phyloP scores from a whole-genome alignment of 2,329 filamentous ascomycete genomes.

The Talaromyces sp. region DNA sequence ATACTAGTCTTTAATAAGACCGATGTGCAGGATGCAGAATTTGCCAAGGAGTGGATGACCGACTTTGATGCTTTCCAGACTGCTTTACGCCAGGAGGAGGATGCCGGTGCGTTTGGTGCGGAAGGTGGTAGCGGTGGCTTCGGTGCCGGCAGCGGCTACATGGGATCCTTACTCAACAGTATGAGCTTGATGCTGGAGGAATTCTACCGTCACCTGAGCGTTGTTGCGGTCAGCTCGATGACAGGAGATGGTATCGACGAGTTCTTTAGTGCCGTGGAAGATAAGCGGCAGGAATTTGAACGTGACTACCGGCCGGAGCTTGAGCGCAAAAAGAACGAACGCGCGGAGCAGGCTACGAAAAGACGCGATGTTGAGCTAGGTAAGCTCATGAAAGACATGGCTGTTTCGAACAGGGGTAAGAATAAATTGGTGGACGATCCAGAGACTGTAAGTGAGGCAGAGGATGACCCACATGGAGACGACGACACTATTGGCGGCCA shows the following conservation, averaged over 20 bases:
- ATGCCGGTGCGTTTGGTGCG: constrained; percentile 69
- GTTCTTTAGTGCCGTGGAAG: constrained; percentile 84
- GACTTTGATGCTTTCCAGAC: constrained; percentile 95
- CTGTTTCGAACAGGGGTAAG: constrained; percentile 46
- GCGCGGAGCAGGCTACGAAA: constrained; percentile 69
- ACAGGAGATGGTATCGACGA: constrained; percentile 87
- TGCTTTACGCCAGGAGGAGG: constrained; percentile 76
- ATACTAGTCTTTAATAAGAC: constrained; percentile 99
- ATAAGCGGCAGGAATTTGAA: constrained; percentile 84
- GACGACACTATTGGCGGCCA: constrained; percentile 42
- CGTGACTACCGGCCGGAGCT: constrained; percentile 89
- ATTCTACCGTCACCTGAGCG: constrained; percentile 89
- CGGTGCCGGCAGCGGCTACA: constrained; percentile 81
- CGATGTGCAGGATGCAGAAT: constrained; percentile 83
- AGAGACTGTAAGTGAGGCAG: constrained; percentile 49
- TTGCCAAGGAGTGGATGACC: constrained; percentile 99
- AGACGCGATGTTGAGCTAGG: constrained; percentile 76
- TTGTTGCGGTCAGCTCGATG: constrained; percentile 91
- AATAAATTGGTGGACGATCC: constrained; percentile 29
- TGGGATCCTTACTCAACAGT: constrained; percentile 91
- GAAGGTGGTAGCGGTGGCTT: constrained; percentile 58
- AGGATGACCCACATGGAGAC: constrained; percentile 49
- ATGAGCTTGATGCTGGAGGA: constrained; percentile 98
- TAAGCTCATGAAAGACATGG: constrained; percentile 94
- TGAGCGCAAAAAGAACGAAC: constrained; percentile 69